These are phyloP conservation scores for Teratosphaeria pseudoeucalypti DNA, from an alignment of 2,329 filamentous ascomycete genomes.

Conservation along the genomic window DNA sequence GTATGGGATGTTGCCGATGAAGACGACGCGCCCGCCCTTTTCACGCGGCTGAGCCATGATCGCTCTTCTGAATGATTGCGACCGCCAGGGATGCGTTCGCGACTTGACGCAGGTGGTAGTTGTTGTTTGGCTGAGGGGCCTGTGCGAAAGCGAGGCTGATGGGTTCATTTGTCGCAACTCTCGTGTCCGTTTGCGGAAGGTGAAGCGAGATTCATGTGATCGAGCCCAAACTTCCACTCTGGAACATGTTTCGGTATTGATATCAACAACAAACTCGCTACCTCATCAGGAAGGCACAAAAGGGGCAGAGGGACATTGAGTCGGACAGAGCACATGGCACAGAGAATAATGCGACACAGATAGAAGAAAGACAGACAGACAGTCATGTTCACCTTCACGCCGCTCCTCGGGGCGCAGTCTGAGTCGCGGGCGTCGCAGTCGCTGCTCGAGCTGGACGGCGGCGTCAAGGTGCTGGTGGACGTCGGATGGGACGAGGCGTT, in stretches of 20 bases:
- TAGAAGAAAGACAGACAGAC: neutral
- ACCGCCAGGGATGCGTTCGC: no score
- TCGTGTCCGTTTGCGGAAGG: neutral
- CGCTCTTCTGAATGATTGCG: neutral
- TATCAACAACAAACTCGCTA: neutral
- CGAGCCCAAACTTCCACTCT: neutral
- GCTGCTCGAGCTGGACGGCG: conserved; percentile 91
- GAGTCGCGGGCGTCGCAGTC: conserved; percentile 83
- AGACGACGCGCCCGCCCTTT: conserved; percentile 67
- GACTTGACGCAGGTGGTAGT: neutral
- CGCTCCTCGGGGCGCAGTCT: conserved; percentile 82
- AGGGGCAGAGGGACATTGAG: neutral
- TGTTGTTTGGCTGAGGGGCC: neutral
- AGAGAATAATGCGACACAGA: neutral
- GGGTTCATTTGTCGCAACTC: neutral
- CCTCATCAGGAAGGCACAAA: neutral
- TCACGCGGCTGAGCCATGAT: conserved; percentile 36
- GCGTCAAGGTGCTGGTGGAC: conserved; percentile 88
- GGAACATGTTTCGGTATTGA: no score
- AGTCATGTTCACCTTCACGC: conserved; percentile 95
- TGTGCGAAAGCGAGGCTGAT: neutral
- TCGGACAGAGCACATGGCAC: neutral
- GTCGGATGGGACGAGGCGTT: conserved; percentile 95
- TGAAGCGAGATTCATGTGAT: neutral
- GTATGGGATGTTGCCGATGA: conserved; percentile 80